Conservation (phyloP, 805 yeast species). For the Sugiyamaella lignohabitans region DNA sequence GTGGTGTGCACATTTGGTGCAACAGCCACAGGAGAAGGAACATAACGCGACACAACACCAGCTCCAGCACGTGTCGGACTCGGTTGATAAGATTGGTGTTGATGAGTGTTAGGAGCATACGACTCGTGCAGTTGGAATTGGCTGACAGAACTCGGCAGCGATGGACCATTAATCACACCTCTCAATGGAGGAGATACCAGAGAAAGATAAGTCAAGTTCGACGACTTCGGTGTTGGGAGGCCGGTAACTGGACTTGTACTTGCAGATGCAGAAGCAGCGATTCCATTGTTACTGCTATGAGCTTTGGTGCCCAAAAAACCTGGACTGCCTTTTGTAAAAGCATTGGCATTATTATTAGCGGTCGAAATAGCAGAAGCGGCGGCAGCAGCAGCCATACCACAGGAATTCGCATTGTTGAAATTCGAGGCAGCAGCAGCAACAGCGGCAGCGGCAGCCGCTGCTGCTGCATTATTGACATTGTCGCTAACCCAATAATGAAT, state of each 20-base stretch:
- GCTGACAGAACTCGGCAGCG: background rate
- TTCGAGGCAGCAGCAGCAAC: conserved; percentile 4
- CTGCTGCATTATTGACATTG: background rate
- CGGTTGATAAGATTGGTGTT: background rate
- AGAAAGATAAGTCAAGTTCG: background rate
- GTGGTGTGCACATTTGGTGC: no score
- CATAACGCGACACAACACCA: no score
- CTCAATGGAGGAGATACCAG: background rate
- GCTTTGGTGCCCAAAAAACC: no score
- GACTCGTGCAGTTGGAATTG: background rate
- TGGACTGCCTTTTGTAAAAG: no score
- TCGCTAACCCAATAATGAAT: conserved; percentile 11
- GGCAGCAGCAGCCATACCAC: background rate
- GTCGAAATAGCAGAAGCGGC: background rate
- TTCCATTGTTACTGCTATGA: no score
- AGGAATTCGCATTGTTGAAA: no score
- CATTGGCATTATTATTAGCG: no score
- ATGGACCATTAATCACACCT: background rate
- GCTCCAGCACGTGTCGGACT: no score
- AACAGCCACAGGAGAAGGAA: background rate
- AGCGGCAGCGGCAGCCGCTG: background rate
- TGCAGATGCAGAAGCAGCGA: no score
- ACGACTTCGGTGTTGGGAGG: background rate
- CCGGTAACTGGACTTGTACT: background rate
- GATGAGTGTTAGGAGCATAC: background rate